Base-by-base conservation (phyloP, 495 filamentous ascomycete species). In the Recurvomyces mirabilis region DNA sequence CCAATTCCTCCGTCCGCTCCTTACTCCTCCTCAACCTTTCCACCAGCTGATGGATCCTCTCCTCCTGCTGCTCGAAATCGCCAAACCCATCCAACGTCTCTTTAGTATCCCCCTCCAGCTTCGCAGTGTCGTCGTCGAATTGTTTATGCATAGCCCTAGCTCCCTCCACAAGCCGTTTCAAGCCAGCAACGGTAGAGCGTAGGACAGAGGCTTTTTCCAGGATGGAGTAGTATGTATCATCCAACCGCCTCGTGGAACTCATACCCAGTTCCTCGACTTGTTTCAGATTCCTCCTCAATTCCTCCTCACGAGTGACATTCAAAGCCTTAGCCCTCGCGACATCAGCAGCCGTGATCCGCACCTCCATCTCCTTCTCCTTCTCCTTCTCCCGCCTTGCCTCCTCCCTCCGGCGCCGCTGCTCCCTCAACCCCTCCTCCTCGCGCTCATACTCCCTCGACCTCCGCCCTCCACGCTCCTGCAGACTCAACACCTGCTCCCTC, bases 161-260 rank as follows among this genome's bases (percentile, higher is more conserved):
- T 21, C 74, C 72, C 6, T 65, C 66, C 0, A 79, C 75, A 3
- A 95, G 72, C 38, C 83, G 74, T 47, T 82, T 77, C 15, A 95
- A 72, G 3, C 70, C 74, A 1, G 65, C 49, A 18, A 93, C 74
- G 1, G 79, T 85, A 38, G 70, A 67, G 39, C 80, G 77, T 24
- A 95, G 66, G 0, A 75, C 62, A 32, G 74, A 71, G 23, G 89
- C 68, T 46, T 82, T 89, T 56, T 89, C 81, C 13, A 91, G 68
- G 4, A 95, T 69, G 3, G 81, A 78, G 54, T 88, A 87, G 65
- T 93, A 93, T 0, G 81, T 87, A 52, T 82, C 81, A 56, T 93
- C 85, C n/a, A 95, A 72, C 33, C 74, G 74, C 48, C 75, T 73
- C 15, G 79, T 91, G 3, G 26, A 42, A 20, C 38, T 36, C 51